Evolutionary conservation across 192 early-diverging fungal species (phyloP).

Genomic region (Chytriomyces confervae): DNA sequence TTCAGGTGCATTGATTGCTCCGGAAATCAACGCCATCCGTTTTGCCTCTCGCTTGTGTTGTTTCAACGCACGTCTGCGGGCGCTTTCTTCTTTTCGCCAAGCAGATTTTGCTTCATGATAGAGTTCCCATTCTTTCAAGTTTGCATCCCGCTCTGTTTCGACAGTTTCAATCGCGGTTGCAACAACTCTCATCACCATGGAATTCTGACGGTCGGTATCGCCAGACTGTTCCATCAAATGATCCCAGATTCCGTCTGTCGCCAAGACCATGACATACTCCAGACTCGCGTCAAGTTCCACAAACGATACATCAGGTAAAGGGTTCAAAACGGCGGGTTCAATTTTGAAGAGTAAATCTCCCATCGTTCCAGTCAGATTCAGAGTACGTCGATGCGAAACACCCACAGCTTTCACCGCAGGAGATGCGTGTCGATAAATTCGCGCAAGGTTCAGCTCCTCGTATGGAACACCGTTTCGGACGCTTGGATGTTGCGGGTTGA

Average conservation of each 20-base stretch:
- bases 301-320: slow-evolving; percentile 59
- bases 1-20: background rate
- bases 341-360: slow-evolving; percentile 69
- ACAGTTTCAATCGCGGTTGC: slow-evolving; percentile 32
- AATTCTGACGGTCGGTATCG: slow-evolving; percentile 38
- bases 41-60: background rate
- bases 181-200: slow-evolving; percentile 32
- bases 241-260: slow-evolving; percentile 70
- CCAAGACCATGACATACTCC: slow-evolving; percentile 55
- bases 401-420: slow-evolving; percentile 56
- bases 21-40: background rate
- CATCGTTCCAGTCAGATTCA: slow-evolving; percentile 68
- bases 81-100: slow-evolving; percentile 1
- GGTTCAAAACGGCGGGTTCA: slow-evolving; percentile 58
- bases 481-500: slow-evolving; percentile 31
- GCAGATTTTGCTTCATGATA: background rate
- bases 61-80: slow-evolving; percentile 5
- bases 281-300: slow-evolving; percentile 41
- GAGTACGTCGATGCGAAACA: slow-evolving; percentile 58
- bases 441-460: slow-evolving; percentile 52
- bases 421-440: slow-evolving; percentile 59
- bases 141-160: slow-evolving; percentile 25
- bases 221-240: slow-evolving; percentile 47
- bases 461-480: slow-evolving; percentile 43
- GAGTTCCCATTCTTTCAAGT: background rate